Base-by-base conservation (phyloP, 805 yeast species). In the Kuraishia cidri region DNA sequence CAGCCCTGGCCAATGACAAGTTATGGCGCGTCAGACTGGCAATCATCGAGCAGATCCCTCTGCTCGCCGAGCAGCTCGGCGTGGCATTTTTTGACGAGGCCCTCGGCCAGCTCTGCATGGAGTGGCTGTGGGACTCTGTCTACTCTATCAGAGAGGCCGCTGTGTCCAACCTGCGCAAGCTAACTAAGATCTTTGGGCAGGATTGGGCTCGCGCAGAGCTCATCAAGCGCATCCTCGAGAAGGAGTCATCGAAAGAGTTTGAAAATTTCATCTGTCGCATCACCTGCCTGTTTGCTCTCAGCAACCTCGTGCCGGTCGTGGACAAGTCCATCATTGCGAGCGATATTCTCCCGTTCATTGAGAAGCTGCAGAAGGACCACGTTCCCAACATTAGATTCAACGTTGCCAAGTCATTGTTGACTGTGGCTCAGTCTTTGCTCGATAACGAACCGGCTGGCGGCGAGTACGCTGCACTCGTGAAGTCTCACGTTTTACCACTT, bases 81-180 rank as follows among this genome's bases (percentile, higher is more conserved):
- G 88, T 83, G 33, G 78, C 85, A 19, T 87, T 90, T 50, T 92
- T 92, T 60, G 92, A 92, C 56, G 83, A 85, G 53, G 95, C 88
- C 48, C 67, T 92, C 43, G 87, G 94, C 41, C 79, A 83, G 31
- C 66, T 92, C 45, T 92, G 96, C 49, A 73, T 92, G 73, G 82
- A 88, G n/a, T 92, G 98, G 97, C 66, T 92, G 43, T 88, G 97
- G 95, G 99, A 92, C 61, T 83, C 88, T 4, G 98, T 92, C 25
- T 92, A 75, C 60, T 88, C 97, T 4, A 88, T 92, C 39, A 78
- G 99, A 58, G 94, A 86, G 44, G 98, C 98, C 7, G 97, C 97
- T 1, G 94, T 92, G 21, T 63, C 66, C 36, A 92, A 88, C 56
- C 64, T 92, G 45, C 78, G 72, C 44, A 78, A 80, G 44, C 66